Conservation (phyloP, 2,329 filamentous ascomycete genomes). For the Aureobasidium sp. region DNA sequence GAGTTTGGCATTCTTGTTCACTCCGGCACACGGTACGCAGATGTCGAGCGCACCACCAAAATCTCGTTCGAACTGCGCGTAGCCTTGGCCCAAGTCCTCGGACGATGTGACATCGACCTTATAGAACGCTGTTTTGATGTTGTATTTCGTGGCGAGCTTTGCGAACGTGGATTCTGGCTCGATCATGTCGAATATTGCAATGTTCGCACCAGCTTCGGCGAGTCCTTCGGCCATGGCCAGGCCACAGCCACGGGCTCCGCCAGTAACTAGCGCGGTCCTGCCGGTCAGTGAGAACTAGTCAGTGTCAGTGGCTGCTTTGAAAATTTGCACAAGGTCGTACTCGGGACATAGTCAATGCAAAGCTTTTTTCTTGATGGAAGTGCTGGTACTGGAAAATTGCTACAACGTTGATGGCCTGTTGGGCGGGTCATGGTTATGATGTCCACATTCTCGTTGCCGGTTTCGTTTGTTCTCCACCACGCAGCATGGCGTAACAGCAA, state of each 20-base stretch:
- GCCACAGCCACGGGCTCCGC: constrained; percentile 64
- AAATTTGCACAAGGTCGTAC: background rate
- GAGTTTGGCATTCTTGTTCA: constrained; percentile 40
- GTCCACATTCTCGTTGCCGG: too few species aligned
- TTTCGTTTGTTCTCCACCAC: too few species aligned
- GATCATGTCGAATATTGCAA: constrained; percentile 56
- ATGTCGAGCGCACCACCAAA: constrained; percentile 37
- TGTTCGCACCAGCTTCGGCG: constrained; percentile 62
- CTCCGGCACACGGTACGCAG: constrained; percentile 40
- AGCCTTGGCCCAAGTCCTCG: constrained; percentile 28
- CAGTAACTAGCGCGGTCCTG: constrained; percentile 62
- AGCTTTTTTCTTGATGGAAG: background rate
- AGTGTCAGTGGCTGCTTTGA: background rate
- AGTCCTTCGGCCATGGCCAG: constrained; percentile 56
- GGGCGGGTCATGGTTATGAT: too few species aligned
- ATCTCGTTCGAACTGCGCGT: constrained; percentile 30
- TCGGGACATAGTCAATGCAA: background rate
- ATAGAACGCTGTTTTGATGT: constrained; percentile 46
- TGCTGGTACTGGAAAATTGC: too few species aligned
- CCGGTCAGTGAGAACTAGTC: constrained; percentile 57
- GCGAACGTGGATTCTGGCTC: constrained; percentile 33
- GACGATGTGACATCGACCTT: constrained; percentile 35
- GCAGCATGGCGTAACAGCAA: too few species aligned
- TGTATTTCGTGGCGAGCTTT: constrained; percentile 45
- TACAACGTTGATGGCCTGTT: too few species aligned